These are phyloP conservation scores for Rutidosis leptorrhynchoides DNA, from an alignment of 129 eudicot genomes.

Conservation along the genomic window DNA sequence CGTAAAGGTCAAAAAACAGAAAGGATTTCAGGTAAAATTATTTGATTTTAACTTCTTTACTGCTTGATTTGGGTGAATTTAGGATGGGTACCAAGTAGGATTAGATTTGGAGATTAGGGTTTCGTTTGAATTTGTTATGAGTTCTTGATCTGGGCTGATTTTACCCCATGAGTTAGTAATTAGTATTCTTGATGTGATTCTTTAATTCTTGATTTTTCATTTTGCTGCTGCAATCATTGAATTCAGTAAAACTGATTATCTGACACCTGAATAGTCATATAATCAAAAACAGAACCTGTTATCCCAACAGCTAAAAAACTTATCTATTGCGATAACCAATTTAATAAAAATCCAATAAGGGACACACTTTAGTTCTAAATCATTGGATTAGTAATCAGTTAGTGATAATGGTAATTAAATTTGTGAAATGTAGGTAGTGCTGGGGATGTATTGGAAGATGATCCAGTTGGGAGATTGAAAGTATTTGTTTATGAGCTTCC, in stretches of 20 bases:
- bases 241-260: too few relatives aligned
- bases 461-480: conserved; percentile 88
- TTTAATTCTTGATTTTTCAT: background rate
- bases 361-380: too few relatives aligned
- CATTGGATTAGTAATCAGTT: too few relatives aligned
- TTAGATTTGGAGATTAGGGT: conserved; percentile 21
- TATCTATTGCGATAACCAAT: too few relatives aligned
- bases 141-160: conserved; percentile 21
- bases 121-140: conserved; percentile 20
- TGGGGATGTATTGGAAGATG: conserved; percentile 94
- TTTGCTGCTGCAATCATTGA: background rate
- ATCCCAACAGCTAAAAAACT: too few relatives aligned
- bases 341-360: too few relatives aligned
- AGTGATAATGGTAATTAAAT: conserved; percentile 14
- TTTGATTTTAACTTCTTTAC: background rate
- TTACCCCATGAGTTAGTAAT: background rate
- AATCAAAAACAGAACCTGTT: too few relatives aligned
- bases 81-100: background rate
- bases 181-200: background rate
- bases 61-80: conserved; percentile 1
- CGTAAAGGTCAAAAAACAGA: conserved; percentile 65
- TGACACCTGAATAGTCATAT: too few relatives aligned
- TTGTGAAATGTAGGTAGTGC: conserved; percentile 68
- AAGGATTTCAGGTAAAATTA: conserved; percentile 66
- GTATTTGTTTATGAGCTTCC: conserved; percentile 95